A percentile compares a stretch with the other conserved stretches of the same genome.
Evolutionary conservation across 345 rosid genomes (phyloP).

Genomic region (Acer campestre): DNA sequence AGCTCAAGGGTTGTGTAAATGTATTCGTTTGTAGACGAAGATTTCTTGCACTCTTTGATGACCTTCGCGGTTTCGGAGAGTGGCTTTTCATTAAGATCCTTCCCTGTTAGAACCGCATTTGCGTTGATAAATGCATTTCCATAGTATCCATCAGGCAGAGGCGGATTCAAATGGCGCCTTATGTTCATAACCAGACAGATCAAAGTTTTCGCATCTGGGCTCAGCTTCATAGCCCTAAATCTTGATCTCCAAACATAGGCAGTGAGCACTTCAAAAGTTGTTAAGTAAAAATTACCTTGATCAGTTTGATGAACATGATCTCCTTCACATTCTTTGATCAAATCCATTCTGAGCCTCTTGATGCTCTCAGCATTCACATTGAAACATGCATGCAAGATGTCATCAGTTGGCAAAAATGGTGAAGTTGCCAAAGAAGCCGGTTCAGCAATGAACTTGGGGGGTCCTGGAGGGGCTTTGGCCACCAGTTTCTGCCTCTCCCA

Average conservation of each 20-base stretch:
- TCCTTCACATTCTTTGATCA: conserved; percentile 20
- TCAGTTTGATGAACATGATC: neutral
- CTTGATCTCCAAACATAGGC: conserved; percentile 60
- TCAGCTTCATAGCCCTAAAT: conserved; percentile 43
- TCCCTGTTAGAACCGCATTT: no score
- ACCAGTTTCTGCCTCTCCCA: conserved; percentile 53
- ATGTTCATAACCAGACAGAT: no score
- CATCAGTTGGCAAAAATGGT: conserved; percentile 39
- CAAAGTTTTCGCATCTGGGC: conserved; percentile 21
- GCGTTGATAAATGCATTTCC: no score
- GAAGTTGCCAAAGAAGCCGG: conserved; percentile 30
- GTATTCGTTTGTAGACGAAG: no score
- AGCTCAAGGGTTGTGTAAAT: no score
- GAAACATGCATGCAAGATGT: conserved; percentile 41
- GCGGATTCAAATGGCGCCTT: no score
- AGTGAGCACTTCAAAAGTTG: conserved; percentile 53
- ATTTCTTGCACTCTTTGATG: no score
- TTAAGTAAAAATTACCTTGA: conserved; percentile 15
- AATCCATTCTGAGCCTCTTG: conserved; percentile 31
- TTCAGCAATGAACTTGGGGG: neutral
- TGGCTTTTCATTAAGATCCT: no score
- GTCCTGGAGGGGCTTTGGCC: neutral
- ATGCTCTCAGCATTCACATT: conserved; percentile 37
- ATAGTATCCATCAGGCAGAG: no score
- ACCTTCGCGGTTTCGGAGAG: no score